phyloP scores from a whole-genome alignment of 768 basidiomycete species.

The Clathrus columnatus region DNA sequence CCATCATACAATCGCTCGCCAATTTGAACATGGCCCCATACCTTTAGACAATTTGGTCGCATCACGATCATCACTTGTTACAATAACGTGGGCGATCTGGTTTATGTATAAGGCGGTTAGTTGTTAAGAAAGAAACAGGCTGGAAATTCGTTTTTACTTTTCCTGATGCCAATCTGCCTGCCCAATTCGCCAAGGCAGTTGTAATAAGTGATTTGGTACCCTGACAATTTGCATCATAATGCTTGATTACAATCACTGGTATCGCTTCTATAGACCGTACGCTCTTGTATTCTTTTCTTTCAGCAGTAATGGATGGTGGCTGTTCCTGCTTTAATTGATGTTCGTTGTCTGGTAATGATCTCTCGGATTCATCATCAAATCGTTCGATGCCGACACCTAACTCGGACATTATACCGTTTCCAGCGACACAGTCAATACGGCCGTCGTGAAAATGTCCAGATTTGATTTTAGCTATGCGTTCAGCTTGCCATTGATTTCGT shows the following conservation, averaged over 20 bases:
- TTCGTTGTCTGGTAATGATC: slow-evolving; percentile 10
- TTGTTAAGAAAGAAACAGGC: not conserved
- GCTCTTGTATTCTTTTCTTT: slow-evolving; percentile 13
- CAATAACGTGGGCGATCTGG: slow-evolving; percentile 85
- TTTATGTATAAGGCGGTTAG: not conserved
- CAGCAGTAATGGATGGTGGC: too few relatives aligned
- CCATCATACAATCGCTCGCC: not conserved
- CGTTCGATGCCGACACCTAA: slow-evolving; percentile 75
- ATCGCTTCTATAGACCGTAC: slow-evolving; percentile 48
- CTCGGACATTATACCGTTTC: slow-evolving; percentile 81
- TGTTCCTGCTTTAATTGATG: slow-evolving; percentile 13
- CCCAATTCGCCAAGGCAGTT: slow-evolving; percentile 75
- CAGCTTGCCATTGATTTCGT: slow-evolving; percentile 13
- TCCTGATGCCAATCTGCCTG: slow-evolving; percentile 70
- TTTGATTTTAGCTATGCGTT: slow-evolving; percentile 38
- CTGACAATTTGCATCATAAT: slow-evolving; percentile 56
- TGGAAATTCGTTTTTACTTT: slow-evolving; percentile 37
- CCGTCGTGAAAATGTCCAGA: slow-evolving; percentile 81
- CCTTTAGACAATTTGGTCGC: slow-evolving; percentile 78
- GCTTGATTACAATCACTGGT: slow-evolving; percentile 81
- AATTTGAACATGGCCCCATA: slow-evolving; percentile 19
- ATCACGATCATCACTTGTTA: slow-evolving; percentile 85
- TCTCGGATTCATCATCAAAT: slow-evolving; percentile 30
- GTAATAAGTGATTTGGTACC: slow-evolving; percentile 61
- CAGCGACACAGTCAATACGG: slow-evolving; percentile 73